Evolutionary conservation across 2,329 filamentous ascomycete species (phyloP).

Genomic region (Lasiodiplodia sp.): DNA sequence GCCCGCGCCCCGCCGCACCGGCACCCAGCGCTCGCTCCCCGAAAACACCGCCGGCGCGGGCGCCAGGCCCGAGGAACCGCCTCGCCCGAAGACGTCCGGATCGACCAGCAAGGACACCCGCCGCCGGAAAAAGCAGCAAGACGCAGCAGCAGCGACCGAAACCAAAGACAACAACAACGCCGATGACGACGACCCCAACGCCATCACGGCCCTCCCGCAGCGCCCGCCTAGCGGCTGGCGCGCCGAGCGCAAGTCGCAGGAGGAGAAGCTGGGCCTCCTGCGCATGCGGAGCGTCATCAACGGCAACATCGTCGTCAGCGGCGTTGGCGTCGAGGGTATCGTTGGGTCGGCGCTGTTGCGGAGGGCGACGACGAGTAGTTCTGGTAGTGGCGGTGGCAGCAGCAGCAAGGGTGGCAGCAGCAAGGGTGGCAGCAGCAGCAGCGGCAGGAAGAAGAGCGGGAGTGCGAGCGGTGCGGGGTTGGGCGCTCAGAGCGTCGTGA

Average conservation of each 20-base stretch:
- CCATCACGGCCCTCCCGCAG: neutral
- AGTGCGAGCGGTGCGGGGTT: neutral
- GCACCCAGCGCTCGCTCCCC: constrained; percentile 39
- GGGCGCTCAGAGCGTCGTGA: neutral
- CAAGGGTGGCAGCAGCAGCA: neutral
- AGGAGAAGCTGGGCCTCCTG: neutral
- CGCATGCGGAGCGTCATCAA: neutral
- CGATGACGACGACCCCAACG: no score
- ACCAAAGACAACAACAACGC: neutral
- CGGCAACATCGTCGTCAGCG: neutral
- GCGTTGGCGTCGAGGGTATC: neutral
- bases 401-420: neutral
- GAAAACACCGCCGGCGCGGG: constrained; percentile 35
- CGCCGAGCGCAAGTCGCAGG: neutral
- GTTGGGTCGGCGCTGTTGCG: neutral
- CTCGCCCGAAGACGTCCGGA: neutral
- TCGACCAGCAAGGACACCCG: neutral
- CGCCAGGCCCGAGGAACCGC: neutral
- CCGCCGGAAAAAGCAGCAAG: neutral
- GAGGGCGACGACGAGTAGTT: neutral
- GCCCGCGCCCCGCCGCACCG: constrained; percentile 26
- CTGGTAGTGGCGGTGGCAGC: neutral
- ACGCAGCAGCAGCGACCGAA: neutral
- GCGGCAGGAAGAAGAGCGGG: constrained; percentile 1
- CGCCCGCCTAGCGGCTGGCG: neutral